Evolutionary conservation across 192 early-diverging fungal genomes (phyloP), one percentile per base, ranked within the genome.

Genomic region (Coemansia asiatica): DNA sequence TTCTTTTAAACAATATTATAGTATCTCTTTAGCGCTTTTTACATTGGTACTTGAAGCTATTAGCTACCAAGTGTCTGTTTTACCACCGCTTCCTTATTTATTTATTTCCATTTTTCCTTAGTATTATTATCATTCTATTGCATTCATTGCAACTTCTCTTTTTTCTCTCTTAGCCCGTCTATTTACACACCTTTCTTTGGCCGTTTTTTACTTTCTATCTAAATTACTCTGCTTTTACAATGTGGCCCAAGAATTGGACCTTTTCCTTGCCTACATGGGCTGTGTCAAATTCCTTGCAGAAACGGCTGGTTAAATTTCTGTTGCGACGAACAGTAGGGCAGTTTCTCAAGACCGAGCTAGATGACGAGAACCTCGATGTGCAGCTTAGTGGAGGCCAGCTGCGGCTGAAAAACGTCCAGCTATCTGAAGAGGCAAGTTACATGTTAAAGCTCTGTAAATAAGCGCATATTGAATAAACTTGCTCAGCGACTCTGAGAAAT

Each of bases 271-370:
- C 82, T 23, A 71, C 75, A 25, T 84, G 77, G 78, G 77, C 82
- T 8, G 76, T 88, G 22, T 88, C 91, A 54, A 81, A 84, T 49
- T 86, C 87, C 29, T 83, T 95, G 65, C 92, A 95, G 68, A 94
- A 94, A 72, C 83, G 90, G 29, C 83, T 95, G 31, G 85, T 90
- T 54, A 94, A 91, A 70, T 94, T 91, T 66, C 75, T 94, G 25
- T 74, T 94, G 29, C 85, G 89, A 55, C 86, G 87, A 58, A 89
- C 94, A 10, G 86, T 96, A 40, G 94, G 94, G 8, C 90, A 91
- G 69, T 94, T 94, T 64, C 80, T 95, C 38, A 87, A 88, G 57
- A 87, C 93, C 23, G 79, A 93, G 27, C 86, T 91, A 54, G 83
- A 89, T 55, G 72, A 77, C 56, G 91, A 91, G 38, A 87, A 93